Conservation (phyloP, 2,329 filamentous ascomycete genomes). For the Coniochaeta sp. region DNA sequence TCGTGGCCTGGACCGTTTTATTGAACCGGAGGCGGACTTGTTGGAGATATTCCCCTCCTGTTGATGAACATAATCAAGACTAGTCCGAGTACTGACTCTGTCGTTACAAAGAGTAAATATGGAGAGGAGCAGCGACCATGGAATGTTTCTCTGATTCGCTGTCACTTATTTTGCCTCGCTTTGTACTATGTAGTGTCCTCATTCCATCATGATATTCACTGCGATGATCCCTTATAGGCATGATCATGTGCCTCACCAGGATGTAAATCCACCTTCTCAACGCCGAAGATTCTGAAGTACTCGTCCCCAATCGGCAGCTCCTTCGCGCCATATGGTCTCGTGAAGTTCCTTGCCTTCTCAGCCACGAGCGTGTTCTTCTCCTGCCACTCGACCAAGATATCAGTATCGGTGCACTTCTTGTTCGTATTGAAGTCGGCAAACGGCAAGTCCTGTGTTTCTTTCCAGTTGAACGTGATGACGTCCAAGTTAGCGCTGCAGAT, state of each 20-base stretch:
- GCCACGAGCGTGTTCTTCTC: constrained; percentile 6
- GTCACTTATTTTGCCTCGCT: too few relatives aligned
- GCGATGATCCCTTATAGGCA: neutral
- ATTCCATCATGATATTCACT: too few relatives aligned
- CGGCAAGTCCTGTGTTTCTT: constrained; percentile 18
- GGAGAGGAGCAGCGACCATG: too few relatives aligned
- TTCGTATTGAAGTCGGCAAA: constrained; percentile 24
- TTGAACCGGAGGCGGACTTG: too few relatives aligned
- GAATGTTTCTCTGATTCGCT: too few relatives aligned
- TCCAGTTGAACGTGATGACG: constrained; percentile 23
- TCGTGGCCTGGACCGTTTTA: too few relatives aligned
- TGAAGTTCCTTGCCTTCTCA: constrained; percentile 2
- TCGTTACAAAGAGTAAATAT: too few relatives aligned
- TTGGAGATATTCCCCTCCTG: too few relatives aligned
- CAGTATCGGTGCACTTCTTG: constrained; percentile 22
- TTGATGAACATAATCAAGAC: too few relatives aligned
- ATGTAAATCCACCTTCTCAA: neutral
- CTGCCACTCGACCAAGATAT: constrained; percentile 10
- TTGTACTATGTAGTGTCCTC: too few relatives aligned
- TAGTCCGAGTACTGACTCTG: too few relatives aligned
- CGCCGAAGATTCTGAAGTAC: constrained; percentile 3
- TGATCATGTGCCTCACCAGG: neutral
- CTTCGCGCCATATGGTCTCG: neutral
- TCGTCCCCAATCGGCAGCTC: constrained; percentile 1
- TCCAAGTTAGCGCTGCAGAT: constrained; percentile 23